These are phyloP conservation scores for Salix koriyanagi DNA, from an alignment of 345 rosid genomes.

Conservation along the genomic window DNA sequence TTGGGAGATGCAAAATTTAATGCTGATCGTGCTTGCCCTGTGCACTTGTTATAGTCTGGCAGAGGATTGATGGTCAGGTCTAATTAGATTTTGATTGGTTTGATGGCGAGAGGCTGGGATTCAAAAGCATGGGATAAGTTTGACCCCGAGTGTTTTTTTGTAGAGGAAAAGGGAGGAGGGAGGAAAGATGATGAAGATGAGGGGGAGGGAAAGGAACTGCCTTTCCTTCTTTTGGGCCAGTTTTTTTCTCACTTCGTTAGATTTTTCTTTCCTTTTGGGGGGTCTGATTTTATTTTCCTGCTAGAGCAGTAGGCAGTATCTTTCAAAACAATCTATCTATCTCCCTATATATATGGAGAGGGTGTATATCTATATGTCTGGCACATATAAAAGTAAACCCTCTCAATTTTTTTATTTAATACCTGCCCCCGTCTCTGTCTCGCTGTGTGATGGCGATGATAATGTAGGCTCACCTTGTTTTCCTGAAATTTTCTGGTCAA, in stretches of 20 bases:
- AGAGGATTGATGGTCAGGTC: constrained; percentile 19
- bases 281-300: constrained; percentile 15
- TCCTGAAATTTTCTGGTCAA: neutral
- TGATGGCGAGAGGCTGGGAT: constrained; percentile 10
- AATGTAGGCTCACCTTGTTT: neutral
- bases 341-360: constrained; percentile 22
- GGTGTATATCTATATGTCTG: constrained; percentile 31
- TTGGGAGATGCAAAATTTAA: constrained; percentile 8
- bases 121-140: neutral
- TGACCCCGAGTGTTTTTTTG: constrained; percentile 9
- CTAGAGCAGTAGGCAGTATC: constrained; percentile 10
- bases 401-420: constrained; percentile 11
- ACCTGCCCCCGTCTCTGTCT: neutral
- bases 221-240: neutral
- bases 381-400: constrained; percentile 24
- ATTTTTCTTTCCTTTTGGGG: neutral
- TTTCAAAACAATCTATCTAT: constrained; percentile 2
- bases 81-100: constrained; percentile 30
- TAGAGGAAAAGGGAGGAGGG: neutral
- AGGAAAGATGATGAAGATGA: neutral
- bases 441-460: neutral
- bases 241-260: neutral
- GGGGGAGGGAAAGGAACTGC: neutral
- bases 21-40: constrained; percentile 21
- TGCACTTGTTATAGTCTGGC: constrained; percentile 35